phyloP scores from a whole-genome alignment of 345 rosid species.

The Heritiera fomes region DNA sequence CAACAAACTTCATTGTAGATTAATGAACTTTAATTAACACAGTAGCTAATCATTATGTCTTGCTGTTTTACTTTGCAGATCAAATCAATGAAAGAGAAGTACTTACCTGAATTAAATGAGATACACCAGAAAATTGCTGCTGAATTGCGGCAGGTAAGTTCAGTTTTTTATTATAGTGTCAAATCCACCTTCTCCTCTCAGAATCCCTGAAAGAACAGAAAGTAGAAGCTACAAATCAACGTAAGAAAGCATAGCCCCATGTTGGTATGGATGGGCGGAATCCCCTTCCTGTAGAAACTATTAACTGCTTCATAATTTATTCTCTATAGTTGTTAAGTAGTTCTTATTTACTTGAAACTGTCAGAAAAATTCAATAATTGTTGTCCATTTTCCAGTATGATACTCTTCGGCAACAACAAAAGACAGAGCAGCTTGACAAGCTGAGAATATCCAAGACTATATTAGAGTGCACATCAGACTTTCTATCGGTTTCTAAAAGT shows the following conservation, averaged over 20 bases:
- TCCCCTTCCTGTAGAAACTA: background rate
- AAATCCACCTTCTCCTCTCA: background rate
- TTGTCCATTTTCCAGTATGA: conserved; percentile 39
- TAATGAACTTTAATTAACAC: background rate
- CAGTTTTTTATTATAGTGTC: background rate
- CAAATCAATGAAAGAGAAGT: conserved; percentile 25
- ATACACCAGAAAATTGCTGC: conserved; percentile 28
- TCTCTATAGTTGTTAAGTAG: too few species aligned
- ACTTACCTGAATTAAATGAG: conserved; percentile 33
- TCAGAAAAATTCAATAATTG: conserved; percentile 20
- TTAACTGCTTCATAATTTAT: background rate
- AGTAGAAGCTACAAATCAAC: background rate
- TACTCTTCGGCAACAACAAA: conserved; percentile 56
- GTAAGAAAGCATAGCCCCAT: background rate
- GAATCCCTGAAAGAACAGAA: background rate
- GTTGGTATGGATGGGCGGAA: too few species aligned
- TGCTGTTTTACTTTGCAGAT: conserved; percentile 26
- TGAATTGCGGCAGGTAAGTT: conserved; percentile 37
- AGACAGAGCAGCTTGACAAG: conserved; percentile 64
- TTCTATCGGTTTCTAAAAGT: conserved; percentile 54
- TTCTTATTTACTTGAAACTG: conserved; percentile 10
- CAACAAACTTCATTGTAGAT: background rate
- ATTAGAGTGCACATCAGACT: conserved; percentile 56
- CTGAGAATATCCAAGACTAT: conserved; percentile 50
- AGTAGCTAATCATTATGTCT: background rate